These are phyloP conservation scores for Sapria himalayana DNA, from an alignment of 345 rosid genomes.

Conservation along the genomic window DNA sequence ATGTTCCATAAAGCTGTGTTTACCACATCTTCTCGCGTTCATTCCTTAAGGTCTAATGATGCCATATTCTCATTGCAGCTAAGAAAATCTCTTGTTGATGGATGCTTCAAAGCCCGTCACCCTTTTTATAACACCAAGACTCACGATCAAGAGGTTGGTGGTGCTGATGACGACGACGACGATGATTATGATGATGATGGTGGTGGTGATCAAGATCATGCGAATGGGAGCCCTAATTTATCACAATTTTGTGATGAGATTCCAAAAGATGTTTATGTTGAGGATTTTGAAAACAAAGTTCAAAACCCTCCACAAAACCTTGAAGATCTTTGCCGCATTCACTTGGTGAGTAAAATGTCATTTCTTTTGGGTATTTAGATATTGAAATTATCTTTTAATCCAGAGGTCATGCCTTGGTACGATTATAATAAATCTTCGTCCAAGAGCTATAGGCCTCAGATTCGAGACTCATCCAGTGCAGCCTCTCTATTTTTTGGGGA, in stretches of 20 bases:
- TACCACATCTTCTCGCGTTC: slow-evolving; percentile 1
- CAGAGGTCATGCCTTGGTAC: too few species aligned
- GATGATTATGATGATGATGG: slow-evolving; percentile 20
- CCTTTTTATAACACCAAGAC: slow-evolving; percentile 16
- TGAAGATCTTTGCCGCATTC: slow-evolving; percentile 92
- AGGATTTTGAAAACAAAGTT: slow-evolving; percentile 21
- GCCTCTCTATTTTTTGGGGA: too few species aligned
- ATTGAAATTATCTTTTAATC: too few species aligned
- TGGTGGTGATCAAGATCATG: slow-evolving; percentile 22
- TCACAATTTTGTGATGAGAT: slow-evolving; percentile 23
- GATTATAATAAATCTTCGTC: too few species aligned
- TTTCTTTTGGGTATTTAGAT: not conserved
- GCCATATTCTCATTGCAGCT: slow-evolving; percentile 48
- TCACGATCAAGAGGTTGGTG: slow-evolving; percentile 17
- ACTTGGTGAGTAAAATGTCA: slow-evolving; percentile 35
- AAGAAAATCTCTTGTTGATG: slow-evolving; percentile 36
- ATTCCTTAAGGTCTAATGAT: slow-evolving; percentile 5
- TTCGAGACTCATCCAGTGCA: too few species aligned
- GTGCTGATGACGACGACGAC: slow-evolving; percentile 20
- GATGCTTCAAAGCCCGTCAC: slow-evolving; percentile 19
- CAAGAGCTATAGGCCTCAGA: too few species aligned
- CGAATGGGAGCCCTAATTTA: slow-evolving; percentile 30
- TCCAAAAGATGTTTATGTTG: slow-evolving; percentile 25
- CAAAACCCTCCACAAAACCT: slow-evolving; percentile 42
- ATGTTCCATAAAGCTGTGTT: slow-evolving; percentile 1